phyloP scores from a whole-genome alignment of 169 alveolate species.

The Babesia divergens region DNA sequence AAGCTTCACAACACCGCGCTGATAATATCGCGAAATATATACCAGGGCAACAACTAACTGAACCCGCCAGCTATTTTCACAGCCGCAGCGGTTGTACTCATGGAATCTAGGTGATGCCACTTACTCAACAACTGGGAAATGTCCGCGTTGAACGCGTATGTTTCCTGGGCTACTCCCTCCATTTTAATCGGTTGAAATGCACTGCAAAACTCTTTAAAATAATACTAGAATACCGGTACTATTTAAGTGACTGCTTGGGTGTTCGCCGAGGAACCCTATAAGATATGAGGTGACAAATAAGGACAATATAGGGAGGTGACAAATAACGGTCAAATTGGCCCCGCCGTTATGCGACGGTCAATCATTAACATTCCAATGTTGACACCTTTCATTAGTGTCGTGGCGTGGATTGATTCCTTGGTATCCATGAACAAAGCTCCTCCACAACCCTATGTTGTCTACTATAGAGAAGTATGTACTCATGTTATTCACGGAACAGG shows the following conservation, averaged over 20 bases:
- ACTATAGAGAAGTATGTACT: too few species aligned
- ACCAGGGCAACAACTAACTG: too few species aligned
- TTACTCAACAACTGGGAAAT: slow-evolving; percentile 94
- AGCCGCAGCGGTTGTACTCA: background rate
- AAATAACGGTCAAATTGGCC: too few species aligned
- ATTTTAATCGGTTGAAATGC: slow-evolving; percentile 14
- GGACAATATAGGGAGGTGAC: slow-evolving; percentile 15
- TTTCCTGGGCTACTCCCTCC: slow-evolving; percentile 78
- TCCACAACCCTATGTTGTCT: too few species aligned
- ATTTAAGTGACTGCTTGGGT: slow-evolving; percentile 14
- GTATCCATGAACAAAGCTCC: too few species aligned
- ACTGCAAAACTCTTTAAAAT: slow-evolving; percentile 1
- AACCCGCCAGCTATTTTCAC: background rate
- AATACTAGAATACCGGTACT: background rate
- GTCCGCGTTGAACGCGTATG: slow-evolving; percentile 98
- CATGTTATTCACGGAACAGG: too few species aligned
- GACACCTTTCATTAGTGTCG: too few species aligned
- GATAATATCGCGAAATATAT: too few species aligned
- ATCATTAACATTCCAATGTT: too few species aligned
- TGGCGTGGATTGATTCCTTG: too few species aligned
- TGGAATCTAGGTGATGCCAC: slow-evolving; percentile 15
- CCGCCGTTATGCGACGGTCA: too few species aligned
- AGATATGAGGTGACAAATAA: slow-evolving; percentile 25
- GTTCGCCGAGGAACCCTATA: slow-evolving; percentile 20
- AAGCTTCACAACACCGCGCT: too few species aligned